These are phyloP conservation scores for Elaeis guineensis DNA, from an alignment of 176 grass and related monocot genomes.

Conservation along the genomic window DNA sequence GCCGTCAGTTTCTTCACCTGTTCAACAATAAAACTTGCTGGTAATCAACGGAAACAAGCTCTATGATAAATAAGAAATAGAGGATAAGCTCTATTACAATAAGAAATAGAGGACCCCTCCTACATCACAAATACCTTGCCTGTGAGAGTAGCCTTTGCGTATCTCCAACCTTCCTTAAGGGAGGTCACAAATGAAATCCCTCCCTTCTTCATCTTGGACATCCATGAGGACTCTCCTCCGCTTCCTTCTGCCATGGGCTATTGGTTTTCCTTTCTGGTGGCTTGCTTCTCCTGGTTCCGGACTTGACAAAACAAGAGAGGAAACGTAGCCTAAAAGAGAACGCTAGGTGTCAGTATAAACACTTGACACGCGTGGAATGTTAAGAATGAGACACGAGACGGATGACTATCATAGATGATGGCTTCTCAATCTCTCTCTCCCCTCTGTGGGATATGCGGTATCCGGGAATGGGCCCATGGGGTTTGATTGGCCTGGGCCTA, in stretches of 20 bases:
- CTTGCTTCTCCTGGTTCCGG: no score
- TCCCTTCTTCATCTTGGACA: slow-evolving; percentile 2
- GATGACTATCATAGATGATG: neutral
- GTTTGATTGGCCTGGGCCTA: no score
- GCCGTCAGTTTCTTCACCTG: slow-evolving; percentile 18
- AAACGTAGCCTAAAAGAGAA: no score
- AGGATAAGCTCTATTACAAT: neutral
- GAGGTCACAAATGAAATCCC: neutral
- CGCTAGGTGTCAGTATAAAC: no score
- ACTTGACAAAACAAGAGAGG: no score
- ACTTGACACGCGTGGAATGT: no score
- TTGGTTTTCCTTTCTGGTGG: no score
- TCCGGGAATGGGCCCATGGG: no score
- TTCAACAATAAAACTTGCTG: neutral
- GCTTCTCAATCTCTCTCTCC: neutral
- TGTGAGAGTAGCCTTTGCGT: slow-evolving; percentile 7
- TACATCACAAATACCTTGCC: neutral
- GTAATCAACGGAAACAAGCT: neutral
- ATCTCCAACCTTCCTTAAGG: slow-evolving; percentile 8
- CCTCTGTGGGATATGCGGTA: no score
- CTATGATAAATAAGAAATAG: neutral
- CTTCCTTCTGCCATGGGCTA: neutral
- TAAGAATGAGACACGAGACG: no score
- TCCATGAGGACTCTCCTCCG: neutral
- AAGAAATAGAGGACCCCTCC: neutral